These are phyloP conservation scores for Geranium rotundifolium DNA, from an alignment of 345 rosid genomes.

Conservation along the genomic window DNA sequence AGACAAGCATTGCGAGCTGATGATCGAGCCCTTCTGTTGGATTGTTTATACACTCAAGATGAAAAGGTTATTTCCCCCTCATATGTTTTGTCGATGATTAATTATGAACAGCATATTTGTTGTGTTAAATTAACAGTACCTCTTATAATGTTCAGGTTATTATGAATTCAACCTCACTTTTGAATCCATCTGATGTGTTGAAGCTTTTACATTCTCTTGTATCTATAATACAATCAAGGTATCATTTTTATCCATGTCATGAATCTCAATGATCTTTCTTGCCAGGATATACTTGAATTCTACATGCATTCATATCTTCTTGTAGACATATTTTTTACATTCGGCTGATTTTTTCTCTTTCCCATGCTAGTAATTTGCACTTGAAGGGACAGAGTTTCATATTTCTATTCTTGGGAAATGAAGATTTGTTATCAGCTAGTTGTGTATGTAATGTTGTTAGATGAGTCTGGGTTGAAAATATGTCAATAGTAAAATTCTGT, in stretches of 20 bases:
- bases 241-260: constrained; percentile 3
- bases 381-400: background rate
- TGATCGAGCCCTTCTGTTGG: constrained; percentile 73
- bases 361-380: too few relatives aligned
- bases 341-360: background rate
- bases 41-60: constrained; percentile 83
- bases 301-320: background rate
- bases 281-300: background rate
- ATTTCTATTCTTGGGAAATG: too few relatives aligned
- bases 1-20: constrained; percentile 85
- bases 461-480: too few relatives aligned
- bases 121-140: background rate
- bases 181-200: constrained; percentile 67
- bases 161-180: constrained; percentile 58
- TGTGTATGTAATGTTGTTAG: too few relatives aligned
- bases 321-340: too few relatives aligned
- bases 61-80: constrained; percentile 43
- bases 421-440: too few relatives aligned
- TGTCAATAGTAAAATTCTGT: too few relatives aligned
- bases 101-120: background rate
- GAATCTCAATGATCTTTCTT: background rate
- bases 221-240: constrained; percentile 78
- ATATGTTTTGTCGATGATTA: background rate
- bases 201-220: constrained; percentile 64
- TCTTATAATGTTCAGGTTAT: constrained; percentile 47